phyloP scores from a whole-genome alignment of 75 land plant species.

The Picea glauca region DNA sequence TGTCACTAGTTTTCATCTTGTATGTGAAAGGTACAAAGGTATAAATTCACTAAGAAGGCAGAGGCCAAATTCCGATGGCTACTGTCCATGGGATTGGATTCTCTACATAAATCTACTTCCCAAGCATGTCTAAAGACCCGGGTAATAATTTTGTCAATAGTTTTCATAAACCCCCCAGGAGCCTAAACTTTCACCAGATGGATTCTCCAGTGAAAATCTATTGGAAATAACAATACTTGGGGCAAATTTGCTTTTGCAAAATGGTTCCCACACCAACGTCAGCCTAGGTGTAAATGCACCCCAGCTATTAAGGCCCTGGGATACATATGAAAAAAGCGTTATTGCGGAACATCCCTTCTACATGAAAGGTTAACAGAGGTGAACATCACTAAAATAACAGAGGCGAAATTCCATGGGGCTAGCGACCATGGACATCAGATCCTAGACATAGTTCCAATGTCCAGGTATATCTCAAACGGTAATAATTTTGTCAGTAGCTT shows the following conservation, averaged over 20 bases:
- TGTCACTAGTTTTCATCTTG: too few species aligned
- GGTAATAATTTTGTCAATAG: too few species aligned
- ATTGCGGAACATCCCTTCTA: neutral
- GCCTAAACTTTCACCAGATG: too few species aligned
- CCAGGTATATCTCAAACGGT: neutral
- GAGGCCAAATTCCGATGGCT: too few species aligned
- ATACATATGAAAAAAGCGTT: neutral
- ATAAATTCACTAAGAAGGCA: too few species aligned
- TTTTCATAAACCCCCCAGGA: too few species aligned
- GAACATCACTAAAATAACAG: neutral
- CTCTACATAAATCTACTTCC: too few species aligned
- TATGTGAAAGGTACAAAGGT: too few species aligned
- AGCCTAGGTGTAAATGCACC: neutral
- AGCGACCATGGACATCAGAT: neutral
- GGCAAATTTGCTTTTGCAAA: neutral
- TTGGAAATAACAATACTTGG: too few species aligned
- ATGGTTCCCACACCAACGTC: neutral
- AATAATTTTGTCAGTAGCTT: neutral
- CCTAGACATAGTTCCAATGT: neutral
- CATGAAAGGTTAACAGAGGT: neutral
- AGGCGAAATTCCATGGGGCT: neutral
- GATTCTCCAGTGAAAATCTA: too few species aligned
- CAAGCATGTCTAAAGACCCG: too few species aligned
- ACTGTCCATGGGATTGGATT: too few species aligned
- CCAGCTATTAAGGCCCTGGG: neutral